These are phyloP conservation scores for Alnus glutinosa DNA, from an alignment of 306 rosid genomes.

Conservation along the genomic window DNA sequence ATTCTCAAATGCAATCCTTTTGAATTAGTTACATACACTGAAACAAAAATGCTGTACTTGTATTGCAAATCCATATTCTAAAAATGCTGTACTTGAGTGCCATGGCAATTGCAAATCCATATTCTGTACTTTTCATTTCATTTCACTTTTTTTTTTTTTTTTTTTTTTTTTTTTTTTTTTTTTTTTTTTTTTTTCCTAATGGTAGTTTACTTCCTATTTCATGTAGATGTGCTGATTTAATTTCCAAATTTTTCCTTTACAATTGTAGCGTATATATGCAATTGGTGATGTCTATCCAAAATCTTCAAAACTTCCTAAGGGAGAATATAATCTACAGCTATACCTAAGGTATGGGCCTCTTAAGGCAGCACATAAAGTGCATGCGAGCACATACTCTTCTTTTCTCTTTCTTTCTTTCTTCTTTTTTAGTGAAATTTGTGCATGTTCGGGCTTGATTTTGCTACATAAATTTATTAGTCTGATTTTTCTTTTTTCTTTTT, in stretches of 20 bases:
- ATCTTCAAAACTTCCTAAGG: slow-evolving; percentile 78
- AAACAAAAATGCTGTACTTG: neutral
- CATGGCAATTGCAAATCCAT: neutral
- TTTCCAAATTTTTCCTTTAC: slow-evolving; percentile 24
- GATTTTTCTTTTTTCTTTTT: neutral
- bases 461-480: neutral
- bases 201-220: slow-evolving; percentile 21
- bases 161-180: neutral
- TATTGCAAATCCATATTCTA: neutral
- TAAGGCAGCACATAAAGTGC: slow-evolving; percentile 23
- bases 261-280: slow-evolving; percentile 68
- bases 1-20: slow-evolving; percentile 4
- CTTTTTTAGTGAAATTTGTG: slow-evolving; percentile 13
- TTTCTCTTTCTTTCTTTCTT: slow-evolving; percentile 16
- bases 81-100: neutral
- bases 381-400: slow-evolving; percentile 8
- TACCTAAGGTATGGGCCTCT: slow-evolving; percentile 67
- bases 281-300: slow-evolving; percentile 87
- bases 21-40: neutral
- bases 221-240: neutral
- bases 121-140: too few species aligned
- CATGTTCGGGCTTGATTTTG: slow-evolving; percentile 8
- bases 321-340: slow-evolving; percentile 80
- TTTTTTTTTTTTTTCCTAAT: neutral
- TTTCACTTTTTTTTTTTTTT: too few species aligned